A percentile compares a stretch with the other conserved stretches of the same genome.
These are phyloP conservation scores for Aureobasidium zeae DNA, from an alignment of 2,329 filamentous ascomycete species.

Conservation along the genomic window DNA sequence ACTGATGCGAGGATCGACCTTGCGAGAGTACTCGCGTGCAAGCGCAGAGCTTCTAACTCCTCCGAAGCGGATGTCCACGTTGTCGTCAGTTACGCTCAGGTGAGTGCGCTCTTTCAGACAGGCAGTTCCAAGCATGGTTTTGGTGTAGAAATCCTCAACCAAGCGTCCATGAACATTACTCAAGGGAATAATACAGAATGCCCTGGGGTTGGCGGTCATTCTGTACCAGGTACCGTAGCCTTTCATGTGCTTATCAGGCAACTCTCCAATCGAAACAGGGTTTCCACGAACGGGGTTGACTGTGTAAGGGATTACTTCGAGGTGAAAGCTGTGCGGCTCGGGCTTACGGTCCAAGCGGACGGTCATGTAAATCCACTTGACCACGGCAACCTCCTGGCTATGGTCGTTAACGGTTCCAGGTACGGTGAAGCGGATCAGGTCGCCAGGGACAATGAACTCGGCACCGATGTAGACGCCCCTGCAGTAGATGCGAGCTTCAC, in stretches of 20 bases:
- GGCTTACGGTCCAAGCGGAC: slow-evolving; percentile 38
- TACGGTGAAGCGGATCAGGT: slow-evolving; percentile 43
- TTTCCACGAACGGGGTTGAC: slow-evolving; percentile 26
- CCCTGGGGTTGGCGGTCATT: slow-evolving; percentile 16
- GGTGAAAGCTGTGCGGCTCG: slow-evolving; percentile 37
- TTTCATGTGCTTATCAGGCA: slow-evolving; percentile 30
- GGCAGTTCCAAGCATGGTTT: not conserved
- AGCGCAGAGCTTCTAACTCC: slow-evolving; percentile 37
- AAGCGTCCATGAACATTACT: not conserved
- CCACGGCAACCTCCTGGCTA: slow-evolving; percentile 16
- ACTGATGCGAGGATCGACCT: slow-evolving; percentile 36
- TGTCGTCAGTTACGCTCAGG: not conserved
- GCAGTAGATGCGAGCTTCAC: slow-evolving; percentile 43
- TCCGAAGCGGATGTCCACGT: slow-evolving; percentile 28
- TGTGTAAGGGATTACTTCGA: slow-evolving; percentile 44
- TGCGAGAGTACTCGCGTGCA: slow-evolving; percentile 39
- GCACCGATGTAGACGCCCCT: slow-evolving; percentile 48
- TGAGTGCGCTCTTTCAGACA: not conserved
- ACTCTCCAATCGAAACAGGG: not conserved
- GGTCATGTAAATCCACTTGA: slow-evolving; percentile 42
- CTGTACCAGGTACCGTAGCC: slow-evolving; percentile 45
- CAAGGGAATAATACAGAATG: not conserved
- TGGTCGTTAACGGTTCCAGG: not conserved
- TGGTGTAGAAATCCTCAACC: not conserved
- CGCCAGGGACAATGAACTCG: slow-evolving; percentile 47